Base-by-base conservation (phyloP, 2,329 filamentous ascomycete genomes). In the Macrophomina pseudophaseolina region DNA sequence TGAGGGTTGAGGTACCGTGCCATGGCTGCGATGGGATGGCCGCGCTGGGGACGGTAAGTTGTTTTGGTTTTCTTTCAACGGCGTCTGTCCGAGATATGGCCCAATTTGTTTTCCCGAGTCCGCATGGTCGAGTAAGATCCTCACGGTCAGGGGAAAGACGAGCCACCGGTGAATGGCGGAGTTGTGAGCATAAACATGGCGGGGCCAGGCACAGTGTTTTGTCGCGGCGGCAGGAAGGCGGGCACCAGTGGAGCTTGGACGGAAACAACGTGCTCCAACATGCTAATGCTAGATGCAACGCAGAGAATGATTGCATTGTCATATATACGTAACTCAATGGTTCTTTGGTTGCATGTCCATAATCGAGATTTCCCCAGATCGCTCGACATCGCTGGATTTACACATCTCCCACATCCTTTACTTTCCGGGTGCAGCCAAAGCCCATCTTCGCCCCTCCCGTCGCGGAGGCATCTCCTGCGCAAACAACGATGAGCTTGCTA, bases 1-100 rank as follows among this genome's bases (percentile, higher is more conserved):
- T 92, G 90, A 12, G 94, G 92, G n/a, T 92, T 97, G 53, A 98
- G 85, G 78, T 91, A 97, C 66, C 91, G 90, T 72, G 90, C 86
- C 90, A 94, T 96, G 63, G 52, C 23, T 42, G 44, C 32, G 51
- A 23, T 23, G 23, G 23, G 18, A 9, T 14, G 58, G 30, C 9
- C 9, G 18, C 30, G 16, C n/a, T 11, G 23, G 12, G 33, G 16
- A 9, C 11, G 16, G 52, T 33, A 42, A 12, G 46, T 60, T 28
- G 23, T 38, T 23, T 44, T 33, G 32, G 3, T 5, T 23, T 16
- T 18, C 18, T 11, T 59, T 33, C 8, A 62, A n/a, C 42, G 42
- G 44, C 11, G 46, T 23, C 12, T 38, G 58, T 4, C 42, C 12
- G 30, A 30, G 3, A 14, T 16, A 2, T 11, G n/a, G 18, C 3